Percentiles rank a stretch among this genome's conserved stretches.
These are phyloP conservation scores for Ophiosphaerella herpotricha DNA, from an alignment of 2,329 filamentous ascomycete genomes.

Conservation along the genomic window DNA sequence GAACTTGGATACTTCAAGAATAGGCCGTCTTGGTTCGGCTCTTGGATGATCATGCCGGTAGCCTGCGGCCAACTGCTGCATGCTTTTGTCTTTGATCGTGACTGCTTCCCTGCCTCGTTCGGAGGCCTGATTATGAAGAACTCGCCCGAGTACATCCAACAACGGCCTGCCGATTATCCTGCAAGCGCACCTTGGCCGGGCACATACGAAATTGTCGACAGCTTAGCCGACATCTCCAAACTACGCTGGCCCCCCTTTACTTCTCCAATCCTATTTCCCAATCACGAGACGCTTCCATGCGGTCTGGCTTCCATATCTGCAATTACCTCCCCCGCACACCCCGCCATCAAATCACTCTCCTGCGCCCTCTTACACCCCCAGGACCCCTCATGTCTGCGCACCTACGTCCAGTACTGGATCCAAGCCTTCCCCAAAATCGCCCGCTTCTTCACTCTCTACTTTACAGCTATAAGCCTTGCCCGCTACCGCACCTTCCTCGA, in stretches of 20 bases:
- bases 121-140: slow-evolving; percentile 69
- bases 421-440: slow-evolving; percentile 78
- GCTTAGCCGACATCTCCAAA: slow-evolving; percentile 77
- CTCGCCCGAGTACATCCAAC: slow-evolving; percentile 79
- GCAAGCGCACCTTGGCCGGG: slow-evolving; percentile 72
- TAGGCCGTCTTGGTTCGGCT: slow-evolving; percentile 68
- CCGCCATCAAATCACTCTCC: slow-evolving; percentile 80
- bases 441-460: slow-evolving; percentile 77
- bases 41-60: slow-evolving; percentile 57
- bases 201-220: slow-evolving; percentile 77
- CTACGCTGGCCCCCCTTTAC: slow-evolving; percentile 86
- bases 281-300: slow-evolving; percentile 64
- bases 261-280: slow-evolving; percentile 85
- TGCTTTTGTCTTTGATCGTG: slow-evolving; percentile 57
- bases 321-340: slow-evolving; percentile 82
- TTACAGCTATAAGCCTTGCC: slow-evolving; percentile 71
- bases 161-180: slow-evolving; percentile 71
- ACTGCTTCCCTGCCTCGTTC: slow-evolving; percentile 60
- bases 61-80: slow-evolving; percentile 56
- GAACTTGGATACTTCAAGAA: slow-evolving; percentile 67
- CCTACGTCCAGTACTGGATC: slow-evolving; percentile 86
- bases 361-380: slow-evolving; percentile 88
- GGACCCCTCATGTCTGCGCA: slow-evolving; percentile 85
- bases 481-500: slow-evolving; percentile 70
- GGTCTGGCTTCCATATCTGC: slow-evolving; percentile 72